A percentile compares a stretch with the other conserved stretches of the same genome.
Evolutionary conservation across 2,329 filamentous ascomycete genomes (phyloP).

Genomic region (Aspergillus sergii): DNA sequence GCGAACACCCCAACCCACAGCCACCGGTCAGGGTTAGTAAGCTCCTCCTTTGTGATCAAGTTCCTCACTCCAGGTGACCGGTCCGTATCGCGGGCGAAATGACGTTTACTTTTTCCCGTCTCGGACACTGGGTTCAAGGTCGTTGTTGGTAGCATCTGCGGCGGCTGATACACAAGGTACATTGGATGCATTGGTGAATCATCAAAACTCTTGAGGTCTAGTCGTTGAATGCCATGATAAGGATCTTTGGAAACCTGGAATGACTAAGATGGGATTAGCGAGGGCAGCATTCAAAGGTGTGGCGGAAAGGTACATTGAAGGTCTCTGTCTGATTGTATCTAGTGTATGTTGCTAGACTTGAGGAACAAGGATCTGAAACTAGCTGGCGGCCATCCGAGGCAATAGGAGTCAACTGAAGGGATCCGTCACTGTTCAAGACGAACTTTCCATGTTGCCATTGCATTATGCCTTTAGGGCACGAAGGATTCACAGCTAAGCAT

Average conservation of each 20-base stretch:
- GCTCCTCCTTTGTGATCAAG: constrained; percentile 34
- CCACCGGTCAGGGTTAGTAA: constrained; percentile 45
- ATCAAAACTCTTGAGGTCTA: constrained; percentile 66
- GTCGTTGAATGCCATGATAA: constrained; percentile 63
- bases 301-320: constrained; percentile 55
- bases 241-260: constrained; percentile 55
- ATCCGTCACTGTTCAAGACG: constrained; percentile 58
- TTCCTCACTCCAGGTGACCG: constrained; percentile 29
- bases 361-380: constrained; percentile 65
- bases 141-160: constrained; percentile 69
- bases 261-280: constrained; percentile 30
- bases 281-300: background rate
- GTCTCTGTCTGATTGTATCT: constrained; percentile 67
- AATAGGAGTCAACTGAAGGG: constrained; percentile 62
- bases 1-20: constrained; percentile 54
- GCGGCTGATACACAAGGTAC: constrained; percentile 65
- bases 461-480: constrained; percentile 66
- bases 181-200: constrained; percentile 68
- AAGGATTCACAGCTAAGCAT: constrained; percentile 57
- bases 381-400: constrained; percentile 69
- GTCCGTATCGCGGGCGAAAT: constrained; percentile 17
- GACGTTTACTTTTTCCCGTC: constrained; percentile 41
- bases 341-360: constrained; percentile 59
- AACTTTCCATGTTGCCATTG: constrained; percentile 74
- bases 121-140: constrained; percentile 62